phyloP scores from a whole-genome alignment of 139 green algal species.

The Picochlorum sp. region DNA sequence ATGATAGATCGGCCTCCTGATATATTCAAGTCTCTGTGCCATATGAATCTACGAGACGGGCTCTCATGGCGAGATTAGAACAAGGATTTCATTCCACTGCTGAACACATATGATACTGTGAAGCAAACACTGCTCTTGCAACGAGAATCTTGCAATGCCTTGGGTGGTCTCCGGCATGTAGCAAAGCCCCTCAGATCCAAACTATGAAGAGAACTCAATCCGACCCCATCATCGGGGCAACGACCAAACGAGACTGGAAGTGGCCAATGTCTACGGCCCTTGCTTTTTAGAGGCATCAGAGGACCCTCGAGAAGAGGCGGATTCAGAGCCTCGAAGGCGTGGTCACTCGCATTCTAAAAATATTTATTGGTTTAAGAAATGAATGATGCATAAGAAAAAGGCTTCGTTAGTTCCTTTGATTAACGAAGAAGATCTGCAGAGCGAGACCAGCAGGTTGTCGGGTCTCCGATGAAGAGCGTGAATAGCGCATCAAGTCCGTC shows the following conservation, averaged over 20 bases:
- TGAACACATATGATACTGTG: not conserved
- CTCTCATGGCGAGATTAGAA: not conserved
- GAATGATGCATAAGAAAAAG: constrained; percentile 16
- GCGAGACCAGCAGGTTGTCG: not conserved
- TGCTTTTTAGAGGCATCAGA: not conserved
- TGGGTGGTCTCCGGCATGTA: not conserved
- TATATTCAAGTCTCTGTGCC: not conserved
- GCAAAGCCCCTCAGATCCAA: not conserved
- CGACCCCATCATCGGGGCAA: not conserved
- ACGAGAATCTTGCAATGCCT: not conserved
- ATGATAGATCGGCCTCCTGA: constrained; percentile 21
- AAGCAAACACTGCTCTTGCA: not conserved
- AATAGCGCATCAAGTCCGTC: too few species aligned
- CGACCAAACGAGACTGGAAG: not conserved
- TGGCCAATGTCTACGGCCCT: not conserved
- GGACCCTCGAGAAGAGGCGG: too few species aligned
- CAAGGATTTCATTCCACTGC: not conserved
- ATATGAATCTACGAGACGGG: not conserved
- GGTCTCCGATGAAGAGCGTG: not conserved
- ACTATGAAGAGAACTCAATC: not conserved
- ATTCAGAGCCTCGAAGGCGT: too few species aligned
- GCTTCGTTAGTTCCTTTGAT: constrained; percentile 12
- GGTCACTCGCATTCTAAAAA: too few species aligned
- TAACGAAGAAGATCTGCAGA: constrained; percentile 1
- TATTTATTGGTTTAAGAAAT: not conserved